phyloP scores from a whole-genome alignment of 2,329 filamentous ascomycete species.

The Aspergillus alliaceus region DNA sequence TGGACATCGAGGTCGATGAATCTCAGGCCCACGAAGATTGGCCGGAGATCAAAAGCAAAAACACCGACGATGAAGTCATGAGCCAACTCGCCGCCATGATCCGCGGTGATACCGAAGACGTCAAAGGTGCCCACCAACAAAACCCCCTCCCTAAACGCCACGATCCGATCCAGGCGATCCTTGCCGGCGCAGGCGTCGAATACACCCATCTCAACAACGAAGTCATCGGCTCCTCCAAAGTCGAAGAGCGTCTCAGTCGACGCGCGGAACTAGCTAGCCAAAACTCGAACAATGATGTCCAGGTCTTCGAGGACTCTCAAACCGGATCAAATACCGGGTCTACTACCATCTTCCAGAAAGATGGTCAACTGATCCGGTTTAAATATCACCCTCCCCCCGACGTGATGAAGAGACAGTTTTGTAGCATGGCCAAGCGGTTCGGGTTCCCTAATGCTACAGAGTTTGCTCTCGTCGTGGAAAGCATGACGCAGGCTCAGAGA shows the following conservation, averaged over 20 bases:
- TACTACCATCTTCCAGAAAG: constrained; percentile 19
- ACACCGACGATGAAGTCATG: constrained; percentile 66
- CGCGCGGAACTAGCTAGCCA: constrained; percentile 60
- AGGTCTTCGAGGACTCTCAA: constrained; percentile 34
- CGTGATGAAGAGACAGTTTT: constrained; percentile 80
- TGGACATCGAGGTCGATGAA: constrained; percentile 71
- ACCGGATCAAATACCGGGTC: constrained; percentile 11
- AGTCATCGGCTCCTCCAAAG: constrained; percentile 85
- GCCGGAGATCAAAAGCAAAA: constrained; percentile 25
- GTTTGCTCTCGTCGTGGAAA: constrained; percentile 87
- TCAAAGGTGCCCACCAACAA: constrained; percentile 22
- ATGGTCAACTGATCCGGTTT: constrained; percentile 52
- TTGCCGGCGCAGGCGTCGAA: constrained; percentile 82
- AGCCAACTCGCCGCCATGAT: constrained; percentile 69
- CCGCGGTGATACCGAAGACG: constrained; percentile 41
- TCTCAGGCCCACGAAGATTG: constrained; percentile 50
- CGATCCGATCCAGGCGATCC: constrained; percentile 84
- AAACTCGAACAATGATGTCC: constrained; percentile 26
- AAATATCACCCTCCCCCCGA: constrained; percentile 71
- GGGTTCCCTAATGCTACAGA: constrained; percentile 75
- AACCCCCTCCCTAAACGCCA: constrained; percentile 47
- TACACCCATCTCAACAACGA: constrained; percentile 97
- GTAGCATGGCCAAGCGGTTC: constrained; percentile 79
- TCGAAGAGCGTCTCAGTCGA: constrained; percentile 82
- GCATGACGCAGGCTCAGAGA: constrained; percentile 82